These are phyloP conservation scores for Penicillium sp. DNA, from an alignment of 2,329 filamentous ascomycete genomes.

Conservation along the genomic window DNA sequence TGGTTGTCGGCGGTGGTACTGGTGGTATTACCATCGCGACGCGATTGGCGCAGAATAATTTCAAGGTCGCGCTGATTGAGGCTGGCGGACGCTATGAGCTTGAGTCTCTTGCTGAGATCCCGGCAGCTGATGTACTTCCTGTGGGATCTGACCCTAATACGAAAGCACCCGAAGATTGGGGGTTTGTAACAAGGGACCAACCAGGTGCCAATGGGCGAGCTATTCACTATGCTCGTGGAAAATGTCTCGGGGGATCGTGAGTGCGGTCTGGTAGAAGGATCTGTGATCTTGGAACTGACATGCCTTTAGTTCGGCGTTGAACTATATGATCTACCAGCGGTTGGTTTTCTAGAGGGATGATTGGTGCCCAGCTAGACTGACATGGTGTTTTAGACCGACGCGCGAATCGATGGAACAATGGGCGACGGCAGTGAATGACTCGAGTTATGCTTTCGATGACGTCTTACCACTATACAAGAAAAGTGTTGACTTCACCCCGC, in stretches of 20 bases:
- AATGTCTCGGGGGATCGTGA: constrained; percentile 31
- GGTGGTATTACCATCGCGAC: constrained; percentile 28
- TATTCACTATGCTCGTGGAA: constrained; percentile 31
- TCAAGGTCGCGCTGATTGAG: constrained; percentile 32
- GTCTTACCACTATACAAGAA: constrained; percentile 30
- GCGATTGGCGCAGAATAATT: constrained; percentile 24
- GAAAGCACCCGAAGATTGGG: constrained; percentile 24
- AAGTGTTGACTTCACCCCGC: constrained; percentile 28
- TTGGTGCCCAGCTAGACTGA: background rate
- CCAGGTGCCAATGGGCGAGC: constrained; percentile 26
- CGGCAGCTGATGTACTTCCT: constrained; percentile 20
- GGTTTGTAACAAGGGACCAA: constrained; percentile 23
- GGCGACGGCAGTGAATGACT: constrained; percentile 30
- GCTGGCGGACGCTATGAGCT: constrained; percentile 33
- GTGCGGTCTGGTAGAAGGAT: background rate
- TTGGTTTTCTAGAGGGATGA: background rate
- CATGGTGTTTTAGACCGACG: constrained; percentile 14
- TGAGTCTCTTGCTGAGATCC: constrained; percentile 19
- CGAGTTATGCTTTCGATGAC: constrained; percentile 30
- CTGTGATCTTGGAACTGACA: background rate
- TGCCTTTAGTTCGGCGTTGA: constrained; percentile 25
- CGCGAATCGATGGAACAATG: constrained; percentile 27
- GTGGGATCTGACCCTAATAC: constrained; percentile 27
- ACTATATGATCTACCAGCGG: constrained; percentile 35
- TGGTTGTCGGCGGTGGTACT: constrained; percentile 31